Base-by-base conservation (phyloP, 371 early-diverging fungal genomes). In the Syncephalastrum contaminatum region DNA sequence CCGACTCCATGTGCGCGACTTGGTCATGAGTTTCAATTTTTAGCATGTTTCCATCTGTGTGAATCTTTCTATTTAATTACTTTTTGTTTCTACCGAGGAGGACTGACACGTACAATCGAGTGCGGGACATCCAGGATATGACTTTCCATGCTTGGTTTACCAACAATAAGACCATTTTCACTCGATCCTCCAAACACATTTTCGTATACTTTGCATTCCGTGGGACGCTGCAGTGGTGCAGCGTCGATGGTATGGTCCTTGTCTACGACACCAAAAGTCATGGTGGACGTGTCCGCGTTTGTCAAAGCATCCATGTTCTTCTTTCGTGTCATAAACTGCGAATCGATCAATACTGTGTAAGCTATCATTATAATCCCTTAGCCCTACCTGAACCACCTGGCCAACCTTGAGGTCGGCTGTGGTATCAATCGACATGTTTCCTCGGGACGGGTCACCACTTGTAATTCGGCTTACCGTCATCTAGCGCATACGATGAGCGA, bases 401-500 rank as follows among this genome's bases (percentile, higher is more conserved):
- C 89, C 88, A 1, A 70, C 72, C 55, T 75, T 60, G 19, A 90
- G 68, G 60, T 88, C 88, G 20, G 64, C 70, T 0, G 80, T 79
- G 3, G 87, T 86, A 55, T 91, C 89, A 4, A 91, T 65, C 0
- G 91, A 84, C 77, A 91, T 80, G 27, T 85, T 87, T 1, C 89
- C 91, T 49, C 82, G 82, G 6, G 82, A 69, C n/a, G 88, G 88
- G 69, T 91, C 89, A 1, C 91, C 91, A 48, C 89, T 86, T 27
- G 83, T 84, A 46, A 91, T 77, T 36, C 78, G 72, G 53, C 79
- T 81, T 6, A 91, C 83, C 3, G 73, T 73, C 53, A 79, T 66
- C 48, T 69, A 62, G 13, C 41, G 18, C 21, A 43, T 19, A 10
- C 41, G 40, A 20, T 21, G 24, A 30, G 20, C 21, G 18, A 48